Percentiles rank a stretch among this genome's conserved stretches.
These are phyloP conservation scores for Metschnikowia henanensis DNA, from an alignment of 805 yeast species.

Conservation along the genomic window DNA sequence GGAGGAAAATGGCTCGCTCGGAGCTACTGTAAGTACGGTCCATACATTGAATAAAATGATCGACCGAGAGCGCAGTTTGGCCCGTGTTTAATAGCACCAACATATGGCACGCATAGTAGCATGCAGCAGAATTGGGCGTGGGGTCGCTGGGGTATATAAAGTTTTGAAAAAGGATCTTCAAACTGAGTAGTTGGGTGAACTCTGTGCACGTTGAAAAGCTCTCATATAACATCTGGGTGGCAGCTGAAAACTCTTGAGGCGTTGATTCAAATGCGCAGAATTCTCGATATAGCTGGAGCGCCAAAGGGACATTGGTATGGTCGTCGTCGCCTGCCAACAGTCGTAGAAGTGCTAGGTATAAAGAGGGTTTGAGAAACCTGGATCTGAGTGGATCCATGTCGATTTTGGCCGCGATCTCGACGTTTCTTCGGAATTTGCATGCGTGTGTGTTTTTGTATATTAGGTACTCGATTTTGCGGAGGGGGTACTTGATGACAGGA, in stretches of 20 bases:
- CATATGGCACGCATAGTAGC: conserved; percentile 26
- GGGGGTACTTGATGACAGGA: neutral
- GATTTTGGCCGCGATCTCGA: conserved; percentile 12
- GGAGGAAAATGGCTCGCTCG: neutral
- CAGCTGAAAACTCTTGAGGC: conserved; percentile 7
- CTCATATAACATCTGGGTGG: conserved; percentile 8
- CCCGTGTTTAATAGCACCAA: conserved; percentile 23
- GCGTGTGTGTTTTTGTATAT: conserved; percentile 8
- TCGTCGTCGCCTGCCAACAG: conserved; percentile 13
- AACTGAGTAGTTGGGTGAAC: conserved; percentile 20
- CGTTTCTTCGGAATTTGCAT: conserved; percentile 8
- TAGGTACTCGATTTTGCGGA: neutral
- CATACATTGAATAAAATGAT: conserved; percentile 8
- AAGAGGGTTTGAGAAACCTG: conserved; percentile 1
- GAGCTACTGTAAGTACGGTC: neutral
- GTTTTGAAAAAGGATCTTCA: conserved; percentile 26
- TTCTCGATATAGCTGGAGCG: conserved; percentile 12
- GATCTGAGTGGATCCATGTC: conserved; percentile 8
- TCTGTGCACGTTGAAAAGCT: conserved; percentile 18
- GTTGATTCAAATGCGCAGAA: neutral
- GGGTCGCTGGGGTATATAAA: conserved; percentile 10
- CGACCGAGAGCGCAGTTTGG: conserved; percentile 26
- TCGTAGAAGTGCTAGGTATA: conserved; percentile 14
- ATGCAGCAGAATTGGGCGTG: conserved; percentile 11
- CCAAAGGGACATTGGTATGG: conserved; percentile 4